These are phyloP conservation scores for Amanita polypyramis DNA, from an alignment of 768 basidiomycete species.

Conservation along the genomic window DNA sequence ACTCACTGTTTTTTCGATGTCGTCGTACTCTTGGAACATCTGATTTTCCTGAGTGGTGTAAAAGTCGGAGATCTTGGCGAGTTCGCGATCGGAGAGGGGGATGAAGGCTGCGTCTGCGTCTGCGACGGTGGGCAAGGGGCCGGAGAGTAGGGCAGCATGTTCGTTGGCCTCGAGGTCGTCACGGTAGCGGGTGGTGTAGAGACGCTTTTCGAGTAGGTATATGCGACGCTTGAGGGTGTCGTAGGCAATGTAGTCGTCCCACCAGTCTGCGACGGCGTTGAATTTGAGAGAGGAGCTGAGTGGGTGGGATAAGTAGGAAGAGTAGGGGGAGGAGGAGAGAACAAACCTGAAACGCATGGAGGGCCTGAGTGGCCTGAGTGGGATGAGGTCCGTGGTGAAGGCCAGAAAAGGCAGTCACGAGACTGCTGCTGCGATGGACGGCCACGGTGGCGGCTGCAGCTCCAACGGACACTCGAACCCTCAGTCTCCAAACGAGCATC, in stretches of 20 bases:
- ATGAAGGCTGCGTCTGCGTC: constrained; percentile 53
- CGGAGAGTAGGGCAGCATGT: constrained; percentile 39
- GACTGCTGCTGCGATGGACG: too few relatives aligned
- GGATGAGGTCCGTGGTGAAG: too few relatives aligned
- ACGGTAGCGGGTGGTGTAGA: constrained; percentile 27
- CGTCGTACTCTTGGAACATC: constrained; percentile 46
- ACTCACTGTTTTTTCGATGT: constrained; percentile 45
- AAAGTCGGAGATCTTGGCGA: constrained; percentile 71
- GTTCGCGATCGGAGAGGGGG: constrained; percentile 71
- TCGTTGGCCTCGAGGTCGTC: constrained; percentile 61
- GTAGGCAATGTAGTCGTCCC: constrained; percentile 87
- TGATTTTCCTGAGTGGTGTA: constrained; percentile 73
- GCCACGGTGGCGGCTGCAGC: background rate
- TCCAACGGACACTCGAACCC: too few relatives aligned
- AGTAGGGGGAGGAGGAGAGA: background rate
- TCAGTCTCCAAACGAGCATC: constrained; percentile 14
- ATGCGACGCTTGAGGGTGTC: constrained; percentile 77
- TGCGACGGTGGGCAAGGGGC: constrained; percentile 15
- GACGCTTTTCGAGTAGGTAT: constrained; percentile 77
- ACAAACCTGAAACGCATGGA: background rate
- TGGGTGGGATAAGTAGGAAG: too few relatives aligned
- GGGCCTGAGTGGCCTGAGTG: too few relatives aligned
- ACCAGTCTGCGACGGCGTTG: constrained; percentile 88
- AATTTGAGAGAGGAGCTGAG: constrained; percentile 83
- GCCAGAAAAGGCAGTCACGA: too few relatives aligned